Percentiles rank a stretch among this genome's conserved stretches.
These are phyloP conservation scores for Penicillium diatomitis DNA, from an alignment of 495 filamentous ascomycete species.

Conservation along the genomic window DNA sequence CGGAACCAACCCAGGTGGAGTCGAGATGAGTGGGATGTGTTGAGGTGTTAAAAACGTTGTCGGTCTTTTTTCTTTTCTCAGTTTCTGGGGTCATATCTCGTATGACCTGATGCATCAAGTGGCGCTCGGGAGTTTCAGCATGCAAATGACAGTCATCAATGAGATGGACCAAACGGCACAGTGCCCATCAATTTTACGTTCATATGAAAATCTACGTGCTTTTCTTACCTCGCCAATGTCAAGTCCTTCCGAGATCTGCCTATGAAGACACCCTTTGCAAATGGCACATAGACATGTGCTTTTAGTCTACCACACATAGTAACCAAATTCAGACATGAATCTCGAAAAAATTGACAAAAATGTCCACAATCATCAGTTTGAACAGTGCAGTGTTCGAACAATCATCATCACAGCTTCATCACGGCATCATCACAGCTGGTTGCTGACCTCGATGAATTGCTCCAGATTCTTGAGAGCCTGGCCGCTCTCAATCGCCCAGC, in stretches of 20 bases:
- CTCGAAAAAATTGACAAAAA: too few relatives aligned
- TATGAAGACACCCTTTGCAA: too few relatives aligned
- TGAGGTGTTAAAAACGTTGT: neutral
- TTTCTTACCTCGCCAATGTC: neutral
- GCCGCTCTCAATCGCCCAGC: slow-evolving; percentile 75
- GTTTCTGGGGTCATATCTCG: neutral
- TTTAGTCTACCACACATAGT: neutral
- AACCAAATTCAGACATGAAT: neutral
- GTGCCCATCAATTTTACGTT: neutral
- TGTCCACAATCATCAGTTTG: too few relatives aligned
- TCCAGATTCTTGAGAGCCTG: slow-evolving; percentile 66
- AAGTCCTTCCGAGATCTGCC: neutral
- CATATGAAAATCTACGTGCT: neutral
- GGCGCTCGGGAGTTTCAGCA: slow-evolving; percentile 24
- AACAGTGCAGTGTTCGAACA: too few relatives aligned
- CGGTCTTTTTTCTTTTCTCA: slow-evolving; percentile 3
- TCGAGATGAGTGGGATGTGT: neutral
- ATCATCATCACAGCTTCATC: too few relatives aligned
- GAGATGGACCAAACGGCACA: slow-evolving; percentile 1
- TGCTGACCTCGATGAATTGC: slow-evolving; percentile 56
- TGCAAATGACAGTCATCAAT: slow-evolving; percentile 7
- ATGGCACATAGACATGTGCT: neutral
- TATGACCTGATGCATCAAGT: slow-evolving; percentile 16
- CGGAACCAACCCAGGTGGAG: too few relatives aligned
- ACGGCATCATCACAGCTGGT: slow-evolving; percentile 21